A percentile compares a stretch with the other conserved stretches of the same genome.
Conservation (phyloP, 257 asterid species). For the Penstemon davidsonii region DNA sequence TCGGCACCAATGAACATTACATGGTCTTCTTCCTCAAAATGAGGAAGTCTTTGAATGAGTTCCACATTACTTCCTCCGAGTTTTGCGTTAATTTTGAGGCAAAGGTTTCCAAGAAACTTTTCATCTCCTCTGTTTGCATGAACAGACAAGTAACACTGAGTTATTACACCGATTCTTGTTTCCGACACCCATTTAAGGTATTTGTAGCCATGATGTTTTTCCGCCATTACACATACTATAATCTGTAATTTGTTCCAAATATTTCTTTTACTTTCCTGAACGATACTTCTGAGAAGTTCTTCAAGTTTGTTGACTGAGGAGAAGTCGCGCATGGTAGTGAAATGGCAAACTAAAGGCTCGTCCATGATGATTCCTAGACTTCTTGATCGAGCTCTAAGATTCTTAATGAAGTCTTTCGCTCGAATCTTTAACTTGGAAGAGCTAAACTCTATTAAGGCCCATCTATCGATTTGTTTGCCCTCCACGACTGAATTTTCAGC, state of each 20-base stretch:
- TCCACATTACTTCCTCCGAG: slow-evolving; percentile 82
- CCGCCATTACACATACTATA: slow-evolving; percentile 57
- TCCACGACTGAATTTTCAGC: slow-evolving; percentile 47
- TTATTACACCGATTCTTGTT: slow-evolving; percentile 51
- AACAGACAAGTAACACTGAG: slow-evolving; percentile 61
- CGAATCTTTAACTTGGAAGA: slow-evolving; percentile 20
- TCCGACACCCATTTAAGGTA: slow-evolving; percentile 74
- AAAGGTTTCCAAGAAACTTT: slow-evolving; percentile 57
- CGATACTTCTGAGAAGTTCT: slow-evolving; percentile 41
- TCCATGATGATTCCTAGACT: slow-evolving; percentile 55
- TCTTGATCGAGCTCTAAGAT: slow-evolving; percentile 37
- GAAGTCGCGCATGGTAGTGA: slow-evolving; percentile 42
- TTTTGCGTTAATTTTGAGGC: slow-evolving; percentile 73
- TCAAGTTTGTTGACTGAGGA: slow-evolving; percentile 39
- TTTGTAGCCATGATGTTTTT: slow-evolving; percentile 55
- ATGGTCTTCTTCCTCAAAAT: slow-evolving; percentile 43
- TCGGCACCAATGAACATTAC: slow-evolving; percentile 87
- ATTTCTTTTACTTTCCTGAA: slow-evolving; percentile 31
- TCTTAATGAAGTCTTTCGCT: slow-evolving; percentile 32
- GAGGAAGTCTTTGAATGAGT: slow-evolving; percentile 51
- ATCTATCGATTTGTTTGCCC: slow-evolving; percentile 52
- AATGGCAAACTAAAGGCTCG: slow-evolving; percentile 38
- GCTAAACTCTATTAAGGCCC: slow-evolving; percentile 69
- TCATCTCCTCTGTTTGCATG: slow-evolving; percentile 44
- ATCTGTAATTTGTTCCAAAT: slow-evolving; percentile 43